A percentile compares a stretch with the other conserved stretches of the same genome.
Evolutionary conservation across 306 rosid species (phyloP).

Genomic region (Acacia melanoxylon): DNA sequence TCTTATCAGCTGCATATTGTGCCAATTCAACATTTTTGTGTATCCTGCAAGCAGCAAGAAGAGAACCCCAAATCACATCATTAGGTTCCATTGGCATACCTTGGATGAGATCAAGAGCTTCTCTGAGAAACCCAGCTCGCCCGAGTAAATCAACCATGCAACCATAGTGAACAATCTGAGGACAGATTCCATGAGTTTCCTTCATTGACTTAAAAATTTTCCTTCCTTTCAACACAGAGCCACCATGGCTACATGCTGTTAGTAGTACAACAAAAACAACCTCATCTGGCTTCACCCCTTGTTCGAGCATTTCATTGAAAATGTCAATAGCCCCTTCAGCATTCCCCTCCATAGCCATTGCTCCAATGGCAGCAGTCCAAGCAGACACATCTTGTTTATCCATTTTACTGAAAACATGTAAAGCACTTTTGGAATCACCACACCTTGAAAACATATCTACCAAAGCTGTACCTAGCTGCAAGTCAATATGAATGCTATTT

Average conservation of each 20-base stretch:
- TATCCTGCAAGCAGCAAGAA: constrained; percentile 74
- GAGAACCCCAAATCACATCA: constrained; percentile 77
- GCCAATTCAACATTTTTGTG: constrained; percentile 63
- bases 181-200: constrained; percentile 43
- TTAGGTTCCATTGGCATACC: constrained; percentile 78
- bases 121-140: constrained; percentile 63
- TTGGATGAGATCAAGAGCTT: constrained; percentile 64
- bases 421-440: constrained; percentile 64
- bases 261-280: constrained; percentile 61
- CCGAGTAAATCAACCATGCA: constrained; percentile 85
- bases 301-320: constrained; percentile 61
- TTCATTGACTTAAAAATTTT: constrained; percentile 61
- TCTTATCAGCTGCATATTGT: constrained; percentile 53
- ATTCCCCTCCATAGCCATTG: constrained; percentile 78
- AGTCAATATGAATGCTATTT: constrained; percentile 54
- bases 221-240: constrained; percentile 62
- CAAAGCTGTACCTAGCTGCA: constrained; percentile 73
- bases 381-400: constrained; percentile 60
- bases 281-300: constrained; percentile 50
- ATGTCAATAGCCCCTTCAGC: constrained; percentile 55
- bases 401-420: constrained; percentile 53
- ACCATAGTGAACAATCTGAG: constrained; percentile 72
- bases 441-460: constrained; percentile 82
- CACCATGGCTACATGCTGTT: constrained; percentile 75
- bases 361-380: constrained; percentile 85